Percentiles rank a stretch among this genome's conserved stretches.
These are phyloP conservation scores for Acephala macrosclerotiorum DNA, from an alignment of 2,329 filamentous ascomycete species.

Conservation along the genomic window DNA sequence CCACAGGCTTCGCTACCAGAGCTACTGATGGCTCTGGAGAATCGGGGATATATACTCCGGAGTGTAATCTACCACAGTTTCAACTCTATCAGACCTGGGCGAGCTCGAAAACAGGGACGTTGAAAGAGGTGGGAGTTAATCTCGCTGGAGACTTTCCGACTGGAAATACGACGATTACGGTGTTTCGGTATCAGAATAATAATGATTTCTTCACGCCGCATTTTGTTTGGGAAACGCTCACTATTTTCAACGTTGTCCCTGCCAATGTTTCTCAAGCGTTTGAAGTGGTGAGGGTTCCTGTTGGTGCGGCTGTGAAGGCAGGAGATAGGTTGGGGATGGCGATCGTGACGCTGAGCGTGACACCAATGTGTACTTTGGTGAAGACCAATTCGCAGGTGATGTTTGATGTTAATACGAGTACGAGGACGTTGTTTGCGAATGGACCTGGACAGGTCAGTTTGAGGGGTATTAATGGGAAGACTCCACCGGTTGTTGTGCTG, in stretches of 20 bases:
- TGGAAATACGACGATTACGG: slow-evolving; percentile 26
- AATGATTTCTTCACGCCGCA: slow-evolving; percentile 34
- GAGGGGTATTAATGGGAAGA: slow-evolving; percentile 24
- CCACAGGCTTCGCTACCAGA: slow-evolving; percentile 11
- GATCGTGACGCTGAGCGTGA: slow-evolving; percentile 27
- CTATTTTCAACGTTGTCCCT: slow-evolving; percentile 21
- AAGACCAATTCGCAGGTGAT: slow-evolving; percentile 7
- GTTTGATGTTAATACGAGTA: slow-evolving; percentile 13
- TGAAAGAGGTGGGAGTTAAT: slow-evolving; percentile 31
- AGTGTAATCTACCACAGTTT: slow-evolving; percentile 32
- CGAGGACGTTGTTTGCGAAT: slow-evolving; percentile 32
- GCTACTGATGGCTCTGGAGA: slow-evolving; percentile 32
- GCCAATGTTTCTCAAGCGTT: slow-evolving; percentile 20
- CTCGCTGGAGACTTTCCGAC: slow-evolving; percentile 29
- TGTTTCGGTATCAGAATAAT: slow-evolving; percentile 35
- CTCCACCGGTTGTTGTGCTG: slow-evolving; percentile 22
- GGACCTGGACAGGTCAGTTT: slow-evolving; percentile 31
- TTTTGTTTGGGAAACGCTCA: slow-evolving; percentile 36
- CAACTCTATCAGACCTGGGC: slow-evolving; percentile 36
- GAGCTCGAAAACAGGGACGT: slow-evolving; percentile 27
- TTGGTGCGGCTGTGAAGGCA: slow-evolving; percentile 18
- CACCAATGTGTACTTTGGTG: slow-evolving; percentile 31
- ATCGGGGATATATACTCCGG: slow-evolving; percentile 19
- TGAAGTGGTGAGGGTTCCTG: slow-evolving; percentile 21
- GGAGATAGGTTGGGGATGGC: slow-evolving; percentile 35